Conservation (phyloP, 331 rosid species). For the Malus hybrid region DNA sequence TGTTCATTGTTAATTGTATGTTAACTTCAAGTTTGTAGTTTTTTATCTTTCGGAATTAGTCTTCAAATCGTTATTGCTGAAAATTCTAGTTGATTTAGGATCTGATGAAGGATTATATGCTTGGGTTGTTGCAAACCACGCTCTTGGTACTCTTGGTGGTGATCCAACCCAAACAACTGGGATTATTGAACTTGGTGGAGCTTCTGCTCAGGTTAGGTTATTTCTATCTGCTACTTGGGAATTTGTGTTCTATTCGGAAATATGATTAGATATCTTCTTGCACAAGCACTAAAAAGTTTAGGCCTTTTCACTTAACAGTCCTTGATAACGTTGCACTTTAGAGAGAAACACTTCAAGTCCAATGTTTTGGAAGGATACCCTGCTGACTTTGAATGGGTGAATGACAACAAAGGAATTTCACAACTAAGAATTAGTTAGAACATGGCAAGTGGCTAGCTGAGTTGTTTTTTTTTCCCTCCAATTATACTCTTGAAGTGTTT, state of each 20-base stretch:
- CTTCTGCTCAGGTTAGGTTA: constrained; percentile 79
- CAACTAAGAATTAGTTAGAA: background rate
- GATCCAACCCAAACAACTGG: constrained; percentile 78
- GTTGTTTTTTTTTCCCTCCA: background rate
- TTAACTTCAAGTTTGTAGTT: background rate
- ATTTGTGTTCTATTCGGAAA: background rate
- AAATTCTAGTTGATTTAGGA: constrained; percentile 35
- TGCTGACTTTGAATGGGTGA: background rate
- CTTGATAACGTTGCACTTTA: too few relatives aligned
- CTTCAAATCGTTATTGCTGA: background rate
- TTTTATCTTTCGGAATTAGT: background rate
- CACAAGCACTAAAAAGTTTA: background rate
- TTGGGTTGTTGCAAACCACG: constrained; percentile 94
- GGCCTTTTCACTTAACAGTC: too few relatives aligned
- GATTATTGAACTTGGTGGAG: constrained; percentile 93
- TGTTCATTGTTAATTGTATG: background rate
- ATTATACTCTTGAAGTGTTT: background rate
- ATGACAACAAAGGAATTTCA: background rate
- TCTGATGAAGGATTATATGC: constrained; percentile 93
- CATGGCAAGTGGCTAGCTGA: background rate
- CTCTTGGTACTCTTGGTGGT: constrained; percentile 81
- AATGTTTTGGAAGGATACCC: background rate
- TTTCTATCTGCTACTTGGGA: background rate
- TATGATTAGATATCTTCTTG: background rate
- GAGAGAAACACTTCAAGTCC: too few relatives aligned